Evolutionary conservation across 176 grass and related monocot genomes (phyloP).

Genomic region (Zea luxurians): DNA sequence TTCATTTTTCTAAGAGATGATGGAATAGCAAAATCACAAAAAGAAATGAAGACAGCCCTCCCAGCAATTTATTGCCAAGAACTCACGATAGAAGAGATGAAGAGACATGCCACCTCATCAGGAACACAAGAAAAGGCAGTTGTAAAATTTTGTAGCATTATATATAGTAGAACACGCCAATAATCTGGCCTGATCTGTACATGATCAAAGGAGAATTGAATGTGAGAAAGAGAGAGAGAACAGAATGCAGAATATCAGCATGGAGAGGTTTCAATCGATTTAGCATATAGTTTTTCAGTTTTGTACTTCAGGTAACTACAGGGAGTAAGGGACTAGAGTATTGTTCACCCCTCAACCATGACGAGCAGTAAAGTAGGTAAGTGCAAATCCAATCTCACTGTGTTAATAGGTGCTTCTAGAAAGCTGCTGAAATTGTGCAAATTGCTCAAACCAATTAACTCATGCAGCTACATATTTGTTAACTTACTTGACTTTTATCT

Average conservation of each 20-base stretch:
- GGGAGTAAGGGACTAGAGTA: no score
- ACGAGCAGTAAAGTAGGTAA: background rate
- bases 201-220: no score
- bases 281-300: no score
- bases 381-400: background rate
- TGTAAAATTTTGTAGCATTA: background rate
- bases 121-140: background rate
- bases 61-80: background rate
- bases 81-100: background rate
- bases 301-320: background rate
- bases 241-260: no score
- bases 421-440: background rate
- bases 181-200: no score
- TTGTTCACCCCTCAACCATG: background rate
- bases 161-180: no score
- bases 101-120: no score
- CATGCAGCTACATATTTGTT: no score
- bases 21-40: no score
- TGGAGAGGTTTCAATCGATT: no score
- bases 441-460: slow-evolving; percentile 10
- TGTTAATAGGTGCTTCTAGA: background rate
- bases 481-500: no score
- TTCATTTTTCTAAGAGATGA: background rate
- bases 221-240: no score
- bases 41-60: background rate